phyloP scores from a whole-genome alignment of 805 yeast genomes.

The Yarrowia porcina region DNA sequence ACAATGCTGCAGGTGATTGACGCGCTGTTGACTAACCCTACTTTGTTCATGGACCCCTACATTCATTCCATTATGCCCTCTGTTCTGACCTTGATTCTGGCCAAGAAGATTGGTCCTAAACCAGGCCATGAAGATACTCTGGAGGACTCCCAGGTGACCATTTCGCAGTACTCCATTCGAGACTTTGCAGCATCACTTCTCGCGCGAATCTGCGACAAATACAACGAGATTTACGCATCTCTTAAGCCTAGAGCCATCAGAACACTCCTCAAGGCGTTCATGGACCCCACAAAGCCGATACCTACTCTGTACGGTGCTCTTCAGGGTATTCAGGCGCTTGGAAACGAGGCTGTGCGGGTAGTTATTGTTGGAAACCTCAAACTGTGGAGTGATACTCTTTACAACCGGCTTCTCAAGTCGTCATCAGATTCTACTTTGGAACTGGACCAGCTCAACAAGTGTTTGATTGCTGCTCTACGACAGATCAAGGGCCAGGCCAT shows the following conservation, averaged over 20 bases:
- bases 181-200: slow-evolving; percentile 84
- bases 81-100: slow-evolving; percentile 79
- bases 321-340: slow-evolving; percentile 77
- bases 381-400: slow-evolving; percentile 54
- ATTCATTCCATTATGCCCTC: slow-evolving; percentile 98
- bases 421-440: slow-evolving; percentile 38
- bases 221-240: slow-evolving; percentile 82
- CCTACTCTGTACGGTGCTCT: slow-evolving; percentile 94
- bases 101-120: slow-evolving; percentile 74
- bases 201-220: slow-evolving; percentile 70
- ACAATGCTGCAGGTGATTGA: slow-evolving; percentile 88
- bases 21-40: slow-evolving; percentile 75
- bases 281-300: slow-evolving; percentile 75
- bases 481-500: slow-evolving; percentile 39
- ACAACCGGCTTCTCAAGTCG: slow-evolving; percentile 5
- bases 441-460: slow-evolving; percentile 47
- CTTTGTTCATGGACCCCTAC: slow-evolving; percentile 89
- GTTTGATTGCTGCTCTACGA: slow-evolving; percentile 54
- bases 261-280: slow-evolving; percentile 83
- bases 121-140: slow-evolving; percentile 30
- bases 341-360: slow-evolving; percentile 82
- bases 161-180: slow-evolving; percentile 54
- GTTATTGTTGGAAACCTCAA: slow-evolving; percentile 78
- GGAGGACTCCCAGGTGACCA: not conserved
- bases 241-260: slow-evolving; percentile 91